phyloP scores from a whole-genome alignment of 148 eudicot genomes.

The Spergularia bocconei region DNA sequence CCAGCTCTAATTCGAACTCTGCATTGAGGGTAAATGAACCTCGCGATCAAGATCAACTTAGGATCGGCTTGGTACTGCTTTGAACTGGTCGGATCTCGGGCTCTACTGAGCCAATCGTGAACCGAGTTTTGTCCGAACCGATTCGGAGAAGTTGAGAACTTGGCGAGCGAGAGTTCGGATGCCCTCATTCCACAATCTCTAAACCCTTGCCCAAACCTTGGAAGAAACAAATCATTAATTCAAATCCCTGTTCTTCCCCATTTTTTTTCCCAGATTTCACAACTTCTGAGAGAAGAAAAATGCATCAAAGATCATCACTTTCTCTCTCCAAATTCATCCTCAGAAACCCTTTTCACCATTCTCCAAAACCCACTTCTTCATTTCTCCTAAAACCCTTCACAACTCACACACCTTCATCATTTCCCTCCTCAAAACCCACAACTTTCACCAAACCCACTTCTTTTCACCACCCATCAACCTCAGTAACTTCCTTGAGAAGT shows the following conservation, averaged over 20 bases:
- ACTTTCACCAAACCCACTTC: conserved; percentile 20
- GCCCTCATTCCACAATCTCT: neutral
- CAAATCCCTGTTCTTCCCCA: neutral
- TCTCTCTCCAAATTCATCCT: conserved; percentile 34
- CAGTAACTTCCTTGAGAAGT: conserved; percentile 26
- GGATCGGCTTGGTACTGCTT: too few relatives aligned
- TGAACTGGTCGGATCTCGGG: too few relatives aligned
- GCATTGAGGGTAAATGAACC: too few relatives aligned
- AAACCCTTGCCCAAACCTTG: conserved; percentile 1
- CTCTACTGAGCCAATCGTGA: too few relatives aligned
- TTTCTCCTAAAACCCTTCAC: conserved; percentile 25
- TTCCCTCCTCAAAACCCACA: conserved; percentile 21
- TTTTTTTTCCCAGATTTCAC: neutral
- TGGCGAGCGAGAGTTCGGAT: too few relatives aligned
- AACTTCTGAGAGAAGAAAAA: conserved; percentile 19
- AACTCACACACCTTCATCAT: neutral
- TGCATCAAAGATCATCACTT: conserved; percentile 44
- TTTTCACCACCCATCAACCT: conserved; percentile 27
- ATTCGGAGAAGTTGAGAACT: too few relatives aligned
- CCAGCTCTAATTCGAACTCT: too few relatives aligned
- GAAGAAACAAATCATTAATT: neutral
- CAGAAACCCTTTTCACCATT: conserved; percentile 32
- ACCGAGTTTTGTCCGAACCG: too few relatives aligned
- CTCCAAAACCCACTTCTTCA: conserved; percentile 38
- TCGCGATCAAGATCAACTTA: too few relatives aligned